Evolutionary conservation across 805 yeast genomes (phyloP).

Genomic region (Nakazawaea sp.): DNA sequence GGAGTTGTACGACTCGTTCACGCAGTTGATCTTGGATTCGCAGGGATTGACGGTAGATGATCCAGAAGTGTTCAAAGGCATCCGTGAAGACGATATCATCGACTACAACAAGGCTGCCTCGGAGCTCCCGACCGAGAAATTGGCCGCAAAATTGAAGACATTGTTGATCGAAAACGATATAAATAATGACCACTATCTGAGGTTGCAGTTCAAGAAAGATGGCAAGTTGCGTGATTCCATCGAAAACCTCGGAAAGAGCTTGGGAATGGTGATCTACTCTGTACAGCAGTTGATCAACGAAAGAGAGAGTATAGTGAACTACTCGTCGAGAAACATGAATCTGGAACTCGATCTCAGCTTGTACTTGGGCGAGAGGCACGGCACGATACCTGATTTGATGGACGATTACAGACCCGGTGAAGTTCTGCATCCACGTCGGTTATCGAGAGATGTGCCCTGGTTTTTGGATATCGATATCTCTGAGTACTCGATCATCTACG

Average conservation of each 20-base stretch:
- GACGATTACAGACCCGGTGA: conserved; percentile 20
- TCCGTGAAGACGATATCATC: conserved; percentile 48
- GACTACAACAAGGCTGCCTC: conserved; percentile 32
- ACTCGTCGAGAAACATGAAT: conserved; percentile 74
- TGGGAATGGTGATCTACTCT: conserved; percentile 28
- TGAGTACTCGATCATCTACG: conserved; percentile 41
- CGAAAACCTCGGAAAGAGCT: conserved; percentile 25
- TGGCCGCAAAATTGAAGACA: conserved; percentile 39
- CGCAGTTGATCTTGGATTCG: conserved; percentile 55
- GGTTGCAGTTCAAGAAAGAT: conserved; percentile 26
- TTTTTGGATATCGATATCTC: conserved; percentile 62
- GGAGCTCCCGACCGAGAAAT: conserved; percentile 38
- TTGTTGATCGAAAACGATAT: conserved; percentile 41
- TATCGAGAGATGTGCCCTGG: conserved; percentile 54
- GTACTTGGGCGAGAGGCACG: conserved; percentile 38
- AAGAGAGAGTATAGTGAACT: conserved; percentile 61
- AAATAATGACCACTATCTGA: conserved; percentile 28
- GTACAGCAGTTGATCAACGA: conserved; percentile 61
- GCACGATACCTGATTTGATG: conserved; percentile 29
- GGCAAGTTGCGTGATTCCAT: conserved; percentile 32
- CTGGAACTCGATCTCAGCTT: conserved; percentile 59
- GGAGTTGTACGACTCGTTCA: conserved; percentile 52
- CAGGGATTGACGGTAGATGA: conserved; percentile 67
- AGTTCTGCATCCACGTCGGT: conserved; percentile 27
- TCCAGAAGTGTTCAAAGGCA: conserved; percentile 64